Base-by-base conservation (phyloP, 176 grass and related monocot genomes). In the Leersia perrieri region DNA sequence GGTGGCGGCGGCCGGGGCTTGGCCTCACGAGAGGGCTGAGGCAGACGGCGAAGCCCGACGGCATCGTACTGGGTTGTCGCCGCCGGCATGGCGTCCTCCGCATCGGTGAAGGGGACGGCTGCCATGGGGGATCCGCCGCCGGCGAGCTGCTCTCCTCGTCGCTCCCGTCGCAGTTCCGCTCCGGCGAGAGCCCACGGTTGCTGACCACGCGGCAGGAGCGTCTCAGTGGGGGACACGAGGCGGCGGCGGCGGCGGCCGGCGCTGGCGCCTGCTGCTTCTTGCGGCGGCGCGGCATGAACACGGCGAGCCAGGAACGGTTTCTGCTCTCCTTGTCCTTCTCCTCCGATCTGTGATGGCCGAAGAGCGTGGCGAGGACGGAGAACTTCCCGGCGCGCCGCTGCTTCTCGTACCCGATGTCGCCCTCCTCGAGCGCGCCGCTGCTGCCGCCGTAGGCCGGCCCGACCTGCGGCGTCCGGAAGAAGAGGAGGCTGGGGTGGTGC, bases 21-120 rank as follows among this genome's bases (percentile, higher is more conserved):
- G 94, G 92, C 77, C 92, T 66, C 70, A 97, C 87, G 3, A 94
- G 94, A 64, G 94, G 94, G 77, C 94, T 97, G 75, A 97, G 87
- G 85, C 89, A 97, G 64, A 94, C 80, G 18, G 89, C 82, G 40
- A 94, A 88, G 6, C 93, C 93, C 9, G 90, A 82, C 6, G 83
- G 77, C 82, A 85, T 65, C 57, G 14, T 68, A 55, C 2, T 88
- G 3, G 64, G 28, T 70, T 82, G 86, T 13, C 76, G 88, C 18
- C 70, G 84, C 68, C 81, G 72, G 64, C 84, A 66, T 25, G 75
- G 80, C 1, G 70, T 80, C 45, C 30, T 80, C 78, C 86, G 90
- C 90, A 95, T 86, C 66, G 92, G 82, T 1, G 95, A 88, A 27
- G 90, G 92, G 6, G 86, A 77, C 12, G 95, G 92, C 12, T 68